Evolutionary conservation across 2,329 filamentous ascomycete species (phyloP).

Genomic region (Botrytis sinoallii): DNA sequence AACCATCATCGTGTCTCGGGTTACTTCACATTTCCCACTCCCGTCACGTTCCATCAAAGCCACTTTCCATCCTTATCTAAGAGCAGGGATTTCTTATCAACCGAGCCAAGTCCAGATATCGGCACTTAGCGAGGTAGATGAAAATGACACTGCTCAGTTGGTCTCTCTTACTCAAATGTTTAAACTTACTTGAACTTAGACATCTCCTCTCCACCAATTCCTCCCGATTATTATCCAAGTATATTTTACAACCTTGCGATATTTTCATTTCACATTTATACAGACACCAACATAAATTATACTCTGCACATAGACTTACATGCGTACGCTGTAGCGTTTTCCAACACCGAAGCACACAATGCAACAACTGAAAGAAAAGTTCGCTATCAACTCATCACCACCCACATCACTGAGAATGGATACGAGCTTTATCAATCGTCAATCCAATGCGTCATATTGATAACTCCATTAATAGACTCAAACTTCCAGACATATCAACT

Average conservation of each 20-base stretch:
- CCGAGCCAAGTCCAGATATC: background rate
- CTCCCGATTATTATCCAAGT: background rate
- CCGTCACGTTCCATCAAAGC: too few species aligned
- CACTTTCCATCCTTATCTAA: background rate
- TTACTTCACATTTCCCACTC: background rate
- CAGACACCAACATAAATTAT: background rate
- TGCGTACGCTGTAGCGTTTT: background rate
- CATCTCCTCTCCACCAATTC: background rate
- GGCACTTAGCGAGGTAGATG: background rate
- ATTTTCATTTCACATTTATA: too few species aligned
- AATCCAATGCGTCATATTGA: slow-evolving; percentile 7
- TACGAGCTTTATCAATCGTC: background rate
- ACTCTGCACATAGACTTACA: background rate
- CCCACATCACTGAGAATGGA: slow-evolving; percentile 11
- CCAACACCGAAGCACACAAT: slow-evolving; percentile 6
- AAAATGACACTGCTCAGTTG: background rate
- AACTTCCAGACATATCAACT: background rate
- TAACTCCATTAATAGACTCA: background rate
- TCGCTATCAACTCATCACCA: background rate
- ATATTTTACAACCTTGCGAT: background rate
- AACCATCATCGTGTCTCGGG: background rate
- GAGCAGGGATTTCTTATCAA: background rate
- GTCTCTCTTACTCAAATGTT: background rate
- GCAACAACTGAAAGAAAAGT: background rate
- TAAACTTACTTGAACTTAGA: background rate